A percentile compares a stretch with the other conserved stretches of the same genome.
Conservation (phyloP, 768 basidiomycete genomes). For the Rhodocollybia butyracea region DNA sequence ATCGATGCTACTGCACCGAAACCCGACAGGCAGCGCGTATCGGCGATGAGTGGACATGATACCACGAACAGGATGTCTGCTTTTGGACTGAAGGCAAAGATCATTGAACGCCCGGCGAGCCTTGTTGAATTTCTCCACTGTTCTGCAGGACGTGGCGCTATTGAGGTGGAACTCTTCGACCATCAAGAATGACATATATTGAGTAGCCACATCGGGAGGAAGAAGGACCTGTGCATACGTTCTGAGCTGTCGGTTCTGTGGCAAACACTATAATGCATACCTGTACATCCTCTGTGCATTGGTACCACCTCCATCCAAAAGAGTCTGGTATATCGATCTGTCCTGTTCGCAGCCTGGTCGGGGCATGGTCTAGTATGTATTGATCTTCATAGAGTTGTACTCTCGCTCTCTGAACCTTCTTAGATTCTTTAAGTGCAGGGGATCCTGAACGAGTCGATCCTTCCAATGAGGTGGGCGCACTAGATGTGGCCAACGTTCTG, state of each 20-base stretch:
- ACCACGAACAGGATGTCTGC: conserved; percentile 3
- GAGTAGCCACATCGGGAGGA: conserved; percentile 1
- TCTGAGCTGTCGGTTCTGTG: not conserved
- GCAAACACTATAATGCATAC: not conserved
- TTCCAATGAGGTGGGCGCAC: not conserved
- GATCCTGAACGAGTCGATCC: not conserved
- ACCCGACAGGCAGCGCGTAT: conserved; percentile 1
- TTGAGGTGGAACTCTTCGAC: not conserved
- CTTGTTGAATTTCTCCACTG: conserved; percentile 1
- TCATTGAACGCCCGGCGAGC: conserved; percentile 1
- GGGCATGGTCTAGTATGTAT: conserved; percentile 1
- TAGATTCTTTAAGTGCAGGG: not conserved
- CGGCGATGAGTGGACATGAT: not conserved
- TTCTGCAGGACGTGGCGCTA: not conserved
- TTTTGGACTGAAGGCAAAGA: not conserved
- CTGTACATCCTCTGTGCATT: conserved; percentile 2
- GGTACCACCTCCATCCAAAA: conserved; percentile 6
- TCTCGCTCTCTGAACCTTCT: not conserved
- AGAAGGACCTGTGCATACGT: not conserved
- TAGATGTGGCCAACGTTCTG: not conserved
- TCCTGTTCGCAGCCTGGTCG: not conserved
- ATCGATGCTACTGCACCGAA: not conserved
- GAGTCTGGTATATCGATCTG: conserved; percentile 1
- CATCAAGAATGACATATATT: conserved; percentile 1
- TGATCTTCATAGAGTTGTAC: not conserved